Percentiles rank a stretch among this genome's conserved stretches.
These are phyloP conservation scores for Lentinus tigrinus DNA, from an alignment of 768 basidiomycete genomes.

Conservation along the genomic window DNA sequence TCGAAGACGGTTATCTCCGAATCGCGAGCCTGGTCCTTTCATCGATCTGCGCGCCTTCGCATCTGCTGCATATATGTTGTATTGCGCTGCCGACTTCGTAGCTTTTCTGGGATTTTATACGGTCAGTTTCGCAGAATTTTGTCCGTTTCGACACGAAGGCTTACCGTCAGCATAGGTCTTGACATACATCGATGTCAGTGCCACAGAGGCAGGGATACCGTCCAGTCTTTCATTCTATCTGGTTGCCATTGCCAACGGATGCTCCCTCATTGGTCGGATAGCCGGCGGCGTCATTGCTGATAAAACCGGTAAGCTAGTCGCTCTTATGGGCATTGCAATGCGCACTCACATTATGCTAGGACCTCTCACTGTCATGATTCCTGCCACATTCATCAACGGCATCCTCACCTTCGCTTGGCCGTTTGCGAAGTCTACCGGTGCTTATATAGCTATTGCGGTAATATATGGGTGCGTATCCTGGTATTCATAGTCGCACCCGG, in stretches of 20 bases:
- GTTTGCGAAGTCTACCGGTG: conserved; percentile 36
- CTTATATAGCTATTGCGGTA: too few species aligned
- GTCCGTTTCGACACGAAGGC: too few species aligned
- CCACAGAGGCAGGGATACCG: conserved; percentile 40
- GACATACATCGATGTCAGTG: too few species aligned
- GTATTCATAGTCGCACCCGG: too few species aligned
- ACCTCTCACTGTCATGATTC: conserved; percentile 63
- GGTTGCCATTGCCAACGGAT: conserved; percentile 63
- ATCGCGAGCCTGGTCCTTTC: conserved; percentile 51
- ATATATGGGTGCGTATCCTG: too few species aligned
- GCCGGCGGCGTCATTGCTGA: not conserved
- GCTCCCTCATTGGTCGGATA: conserved; percentile 61
- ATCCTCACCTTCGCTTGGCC: conserved; percentile 71
- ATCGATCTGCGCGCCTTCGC: conserved; percentile 57
- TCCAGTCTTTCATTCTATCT: conserved; percentile 56
- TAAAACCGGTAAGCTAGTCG: too few species aligned
- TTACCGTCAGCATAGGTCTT: too few species aligned
- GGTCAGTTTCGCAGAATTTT: too few species aligned
- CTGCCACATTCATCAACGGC: conserved; percentile 52
- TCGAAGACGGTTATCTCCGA: conserved; percentile 47
- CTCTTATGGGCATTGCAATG: conserved; percentile 38
- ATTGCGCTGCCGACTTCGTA: conserved; percentile 49
- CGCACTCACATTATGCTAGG: conserved; percentile 60
- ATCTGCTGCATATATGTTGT: conserved; percentile 50
- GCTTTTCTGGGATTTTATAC: too few species aligned